Evolutionary conservation across 768 basidiomycete species (phyloP).

Genomic region (Mycena rebaudengoi): DNA sequence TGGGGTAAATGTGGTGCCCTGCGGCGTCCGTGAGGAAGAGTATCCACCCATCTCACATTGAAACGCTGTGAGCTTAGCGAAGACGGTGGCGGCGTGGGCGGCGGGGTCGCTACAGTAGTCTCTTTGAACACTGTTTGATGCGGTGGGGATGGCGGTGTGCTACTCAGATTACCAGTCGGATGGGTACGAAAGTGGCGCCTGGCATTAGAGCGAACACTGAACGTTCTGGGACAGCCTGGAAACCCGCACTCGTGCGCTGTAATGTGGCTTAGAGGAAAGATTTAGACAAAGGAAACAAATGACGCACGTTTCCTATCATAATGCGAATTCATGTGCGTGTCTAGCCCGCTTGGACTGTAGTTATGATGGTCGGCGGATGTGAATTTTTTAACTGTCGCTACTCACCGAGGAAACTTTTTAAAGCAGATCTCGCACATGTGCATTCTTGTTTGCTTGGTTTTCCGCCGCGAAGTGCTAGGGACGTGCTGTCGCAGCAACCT

Average conservation of each 20-base stretch:
- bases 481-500: background rate
- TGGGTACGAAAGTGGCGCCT: slow-evolving; percentile 84
- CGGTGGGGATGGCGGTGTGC: too few species aligned
- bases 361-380: background rate
- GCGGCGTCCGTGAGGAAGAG: too few species aligned
- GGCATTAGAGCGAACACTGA: slow-evolving; percentile 84
- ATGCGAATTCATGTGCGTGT: slow-evolving; percentile 68
- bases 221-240: slow-evolving; percentile 68
- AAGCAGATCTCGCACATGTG: slow-evolving; percentile 59
- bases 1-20: too few species aligned
- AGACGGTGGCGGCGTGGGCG: too few species aligned
- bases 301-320: slow-evolving; percentile 60
- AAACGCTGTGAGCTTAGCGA: too few species aligned
- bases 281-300: background rate
- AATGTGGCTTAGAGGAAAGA: background rate
- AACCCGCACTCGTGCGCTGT: slow-evolving; percentile 64
- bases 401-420: slow-evolving; percentile 60
- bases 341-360: slow-evolving; percentile 60
- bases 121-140: too few species aligned
- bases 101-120: too few species aligned
- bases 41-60: too few species aligned
- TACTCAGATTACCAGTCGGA: too few species aligned
- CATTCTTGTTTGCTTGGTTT: slow-evolving; percentile 50
- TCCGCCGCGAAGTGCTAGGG: background rate
- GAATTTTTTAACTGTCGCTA: slow-evolving; percentile 3